phyloP scores from a whole-genome alignment of 768 basidiomycete species.

The Solioccasus polychromus region DNA sequence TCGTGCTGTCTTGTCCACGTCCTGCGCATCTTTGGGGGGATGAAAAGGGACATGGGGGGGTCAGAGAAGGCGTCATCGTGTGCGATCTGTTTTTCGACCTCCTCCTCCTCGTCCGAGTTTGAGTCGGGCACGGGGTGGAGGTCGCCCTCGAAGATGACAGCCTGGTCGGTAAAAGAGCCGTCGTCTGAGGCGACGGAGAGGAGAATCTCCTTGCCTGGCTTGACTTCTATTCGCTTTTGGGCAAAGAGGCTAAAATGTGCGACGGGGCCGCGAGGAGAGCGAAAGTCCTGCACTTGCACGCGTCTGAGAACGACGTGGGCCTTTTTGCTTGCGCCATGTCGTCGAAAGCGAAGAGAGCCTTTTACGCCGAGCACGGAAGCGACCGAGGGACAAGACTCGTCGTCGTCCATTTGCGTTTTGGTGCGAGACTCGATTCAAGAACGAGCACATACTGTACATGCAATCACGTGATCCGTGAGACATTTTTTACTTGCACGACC shows the following conservation, averaged over 20 bases:
- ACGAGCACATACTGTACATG: too few relatives aligned
- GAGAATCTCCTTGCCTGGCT: slow-evolving; percentile 68
- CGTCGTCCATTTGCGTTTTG: slow-evolving; percentile 40
- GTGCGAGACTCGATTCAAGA: too few relatives aligned
- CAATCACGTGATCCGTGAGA: slow-evolving; percentile 26
- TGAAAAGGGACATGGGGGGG: slow-evolving; percentile 33
- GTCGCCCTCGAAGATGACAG: slow-evolving; percentile 60
- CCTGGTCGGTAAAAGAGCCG: slow-evolving; percentile 51
- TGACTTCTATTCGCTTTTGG: slow-evolving; percentile 66
- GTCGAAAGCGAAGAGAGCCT: slow-evolving; percentile 59
- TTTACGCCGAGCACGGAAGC: slow-evolving; percentile 61
- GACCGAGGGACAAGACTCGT: slow-evolving; percentile 40
- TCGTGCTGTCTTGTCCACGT: slow-evolving; percentile 53
- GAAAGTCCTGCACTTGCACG: slow-evolving; percentile 47
- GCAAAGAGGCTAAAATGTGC: slow-evolving; percentile 65
- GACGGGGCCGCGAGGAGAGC: slow-evolving; percentile 38
- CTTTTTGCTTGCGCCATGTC: slow-evolving; percentile 64
- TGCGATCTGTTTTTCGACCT: slow-evolving; percentile 39
- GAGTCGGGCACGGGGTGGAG: slow-evolving; percentile 25
- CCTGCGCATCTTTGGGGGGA: slow-evolving; percentile 66
- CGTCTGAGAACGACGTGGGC: slow-evolving; percentile 67
- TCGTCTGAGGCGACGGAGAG: slow-evolving; percentile 54
- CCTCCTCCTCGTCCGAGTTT: slow-evolving; percentile 38
- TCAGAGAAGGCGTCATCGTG: slow-evolving; percentile 41
- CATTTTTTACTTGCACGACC: too few relatives aligned